A percentile compares a stretch with the other conserved stretches of the same genome.
These are phyloP conservation scores for Eimeria maxima DNA, from an alignment of 169 alveolate species.

Conservation along the genomic window DNA sequence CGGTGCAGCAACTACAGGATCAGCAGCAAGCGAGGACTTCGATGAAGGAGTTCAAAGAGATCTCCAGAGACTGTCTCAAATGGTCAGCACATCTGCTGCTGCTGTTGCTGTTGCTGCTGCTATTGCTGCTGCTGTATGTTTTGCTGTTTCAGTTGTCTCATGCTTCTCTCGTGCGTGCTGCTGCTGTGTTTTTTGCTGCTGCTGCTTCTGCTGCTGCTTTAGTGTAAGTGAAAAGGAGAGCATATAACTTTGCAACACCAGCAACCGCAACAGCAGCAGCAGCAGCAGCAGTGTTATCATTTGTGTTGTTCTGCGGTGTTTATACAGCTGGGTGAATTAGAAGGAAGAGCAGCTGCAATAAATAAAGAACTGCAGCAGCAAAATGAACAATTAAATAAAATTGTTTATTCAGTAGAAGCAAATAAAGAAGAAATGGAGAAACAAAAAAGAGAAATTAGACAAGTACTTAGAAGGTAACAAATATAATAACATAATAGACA, in stretches of 20 bases:
- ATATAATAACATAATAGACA: not conserved
- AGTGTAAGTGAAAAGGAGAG: not conserved
- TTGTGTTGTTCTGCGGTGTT: not conserved
- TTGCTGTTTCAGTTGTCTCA: not conserved
- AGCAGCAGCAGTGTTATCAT: not conserved
- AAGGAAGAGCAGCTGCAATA: constrained; percentile 33
- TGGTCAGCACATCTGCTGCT: constrained; percentile 36
- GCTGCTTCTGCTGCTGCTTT: constrained; percentile 6
- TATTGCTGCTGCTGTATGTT: not conserved
- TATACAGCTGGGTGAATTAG: constrained; percentile 61
- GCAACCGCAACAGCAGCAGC: constrained; percentile 42
- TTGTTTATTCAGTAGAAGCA: not conserved
- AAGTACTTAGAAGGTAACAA: not conserved
- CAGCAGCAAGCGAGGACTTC: not conserved
- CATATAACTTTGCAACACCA: not conserved
- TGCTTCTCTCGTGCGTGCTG: not conserved
- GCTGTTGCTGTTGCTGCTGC: not conserved
- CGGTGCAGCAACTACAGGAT: constrained; percentile 1
- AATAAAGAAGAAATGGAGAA: not conserved
- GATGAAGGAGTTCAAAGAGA: constrained; percentile 11
- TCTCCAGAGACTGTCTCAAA: constrained; percentile 11
- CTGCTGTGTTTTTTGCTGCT: not conserved
- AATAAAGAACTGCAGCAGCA: constrained; percentile 17
- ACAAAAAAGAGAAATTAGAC: not conserved
- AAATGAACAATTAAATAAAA: not conserved